Percentiles rank a stretch among this genome's conserved stretches.
These are phyloP conservation scores for Hypsizygus ulmarius DNA, from an alignment of 1,284 basidiomycete genomes.

Conservation along the genomic window DNA sequence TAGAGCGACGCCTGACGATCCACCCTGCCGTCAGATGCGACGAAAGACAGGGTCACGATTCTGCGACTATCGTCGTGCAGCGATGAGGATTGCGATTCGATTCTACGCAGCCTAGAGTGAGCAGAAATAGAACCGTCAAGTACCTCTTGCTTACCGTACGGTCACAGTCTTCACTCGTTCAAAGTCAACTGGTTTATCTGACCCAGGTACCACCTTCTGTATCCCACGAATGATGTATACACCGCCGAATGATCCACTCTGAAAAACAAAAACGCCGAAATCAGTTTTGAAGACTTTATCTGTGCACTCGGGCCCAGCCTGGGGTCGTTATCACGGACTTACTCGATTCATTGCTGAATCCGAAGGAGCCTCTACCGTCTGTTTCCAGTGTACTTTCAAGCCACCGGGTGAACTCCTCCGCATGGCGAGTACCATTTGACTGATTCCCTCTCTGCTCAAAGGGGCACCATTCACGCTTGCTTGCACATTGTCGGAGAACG, in stretches of 20 bases:
- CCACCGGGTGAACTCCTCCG: conserved; percentile 36
- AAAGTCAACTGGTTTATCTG: conserved; percentile 34
- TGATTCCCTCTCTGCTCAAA: conserved; percentile 40
- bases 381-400: conserved; percentile 49
- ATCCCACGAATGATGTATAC: conserved; percentile 53
- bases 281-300: not conserved
- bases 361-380: conserved; percentile 42
- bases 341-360: conserved; percentile 43
- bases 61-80: conserved; percentile 41
- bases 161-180: conserved; percentile 52
- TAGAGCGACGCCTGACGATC: conserved; percentile 27
- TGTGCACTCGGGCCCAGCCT: conserved; percentile 2
- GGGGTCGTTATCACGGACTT: conserved; percentile 17
- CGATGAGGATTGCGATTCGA: conserved; percentile 43
- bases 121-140: not conserved
- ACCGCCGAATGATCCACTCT: conserved; percentile 52
- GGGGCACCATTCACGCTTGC: conserved; percentile 46
- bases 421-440: conserved; percentile 45
- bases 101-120: conserved; percentile 29
- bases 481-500: conserved; percentile 42
- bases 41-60: conserved; percentile 47
- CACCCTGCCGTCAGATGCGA: conserved; percentile 42
- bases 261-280: not conserved
- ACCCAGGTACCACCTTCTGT: conserved; percentile 36
- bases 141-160: conserved; percentile 40